Base-by-base conservation (phyloP, 2,329 filamentous ascomycete genomes). In the Sporothrix luriei region DNA sequence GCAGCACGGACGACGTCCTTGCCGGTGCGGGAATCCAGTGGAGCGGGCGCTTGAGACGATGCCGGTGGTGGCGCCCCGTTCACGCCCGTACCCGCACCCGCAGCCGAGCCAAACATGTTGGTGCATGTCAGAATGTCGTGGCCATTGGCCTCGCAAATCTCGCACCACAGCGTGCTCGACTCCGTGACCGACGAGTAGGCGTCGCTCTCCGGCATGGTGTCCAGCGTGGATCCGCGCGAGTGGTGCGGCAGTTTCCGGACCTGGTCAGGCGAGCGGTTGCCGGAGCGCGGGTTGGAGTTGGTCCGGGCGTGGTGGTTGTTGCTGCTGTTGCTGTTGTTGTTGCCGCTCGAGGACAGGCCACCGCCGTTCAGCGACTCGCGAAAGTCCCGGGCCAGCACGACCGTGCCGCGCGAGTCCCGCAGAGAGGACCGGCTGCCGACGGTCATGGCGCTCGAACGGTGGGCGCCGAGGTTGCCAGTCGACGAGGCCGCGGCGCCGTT, bases 51-150 rank as follows among this genome's bases (percentile, higher is more conserved):
- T 7, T 38, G 29, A 11, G 57, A 38, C 9, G n/a, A 3, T 21
- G 46, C 5, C 5, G 62, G 9, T 2, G 62, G 62, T 9, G 61
- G 46, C 24, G 57, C 54, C 46, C 29, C 24, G 48, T 48, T 26
- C 72, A 40, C 62, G 54, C 19, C 49, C 51, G 61, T 40, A 16
- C 38, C 33, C 72, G 48, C 62, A 55, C 19, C 49, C 49, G 72
- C 74, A 61, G 55, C 61, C 33, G 82, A 77, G 2, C 85, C 88
- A 78, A 92, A 94, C 89, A 97, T 95, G 78, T 93, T 94, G 68
- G 91, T 93, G 84, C 94, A 98, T 26, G 92, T 96, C 69, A 98
- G 83, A 71, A 98, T 97, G 76, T 98, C 94, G 77, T 98, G 94
- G 19, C 94, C 94, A 61, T 88, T 86, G 46, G 91, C 92, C 81